A percentile compares a stretch with the other conserved stretches of the same genome.
These are phyloP conservation scores for Silene coronaria DNA, from an alignment of 179 eudicot genomes.

Conservation along the genomic window DNA sequence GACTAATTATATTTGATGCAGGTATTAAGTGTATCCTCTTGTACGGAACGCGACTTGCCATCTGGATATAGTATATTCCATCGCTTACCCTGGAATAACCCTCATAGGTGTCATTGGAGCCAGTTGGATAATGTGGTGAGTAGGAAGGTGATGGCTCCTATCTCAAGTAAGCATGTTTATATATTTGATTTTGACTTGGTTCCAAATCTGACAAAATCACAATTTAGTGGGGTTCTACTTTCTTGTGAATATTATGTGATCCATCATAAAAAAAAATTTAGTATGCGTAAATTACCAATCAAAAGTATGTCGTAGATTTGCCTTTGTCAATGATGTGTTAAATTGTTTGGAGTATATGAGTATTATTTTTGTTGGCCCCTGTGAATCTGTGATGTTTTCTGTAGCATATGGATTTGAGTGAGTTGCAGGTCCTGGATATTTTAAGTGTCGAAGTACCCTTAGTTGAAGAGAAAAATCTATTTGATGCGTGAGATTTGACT, in stretches of 20 bases:
- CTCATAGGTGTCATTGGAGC: no score
- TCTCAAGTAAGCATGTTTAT: constrained; percentile 8
- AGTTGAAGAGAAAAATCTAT: background rate
- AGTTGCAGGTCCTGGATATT: constrained; percentile 2
- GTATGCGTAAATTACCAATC: background rate
- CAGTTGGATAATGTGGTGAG: background rate
- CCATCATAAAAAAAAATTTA: background rate
- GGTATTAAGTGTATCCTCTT: constrained; percentile 1
- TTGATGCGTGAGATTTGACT: background rate
- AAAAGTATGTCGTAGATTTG: background rate
- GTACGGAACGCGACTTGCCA: background rate
- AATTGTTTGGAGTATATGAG: background rate
- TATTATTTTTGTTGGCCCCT: constrained; percentile 8
- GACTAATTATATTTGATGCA: background rate
- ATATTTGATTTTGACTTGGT: background rate
- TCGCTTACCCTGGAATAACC: background rate
- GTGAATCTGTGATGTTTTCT: background rate
- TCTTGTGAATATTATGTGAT: background rate
- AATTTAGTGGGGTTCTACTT: background rate
- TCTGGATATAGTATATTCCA: background rate
- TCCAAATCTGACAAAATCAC: background rate
- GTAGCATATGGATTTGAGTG: background rate
- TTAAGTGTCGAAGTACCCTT: background rate
- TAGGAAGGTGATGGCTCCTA: constrained; percentile 6
- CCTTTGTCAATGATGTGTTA: background rate